Conservation (phyloP, 208 protist species). For the Crithidia mellificae region DNA sequence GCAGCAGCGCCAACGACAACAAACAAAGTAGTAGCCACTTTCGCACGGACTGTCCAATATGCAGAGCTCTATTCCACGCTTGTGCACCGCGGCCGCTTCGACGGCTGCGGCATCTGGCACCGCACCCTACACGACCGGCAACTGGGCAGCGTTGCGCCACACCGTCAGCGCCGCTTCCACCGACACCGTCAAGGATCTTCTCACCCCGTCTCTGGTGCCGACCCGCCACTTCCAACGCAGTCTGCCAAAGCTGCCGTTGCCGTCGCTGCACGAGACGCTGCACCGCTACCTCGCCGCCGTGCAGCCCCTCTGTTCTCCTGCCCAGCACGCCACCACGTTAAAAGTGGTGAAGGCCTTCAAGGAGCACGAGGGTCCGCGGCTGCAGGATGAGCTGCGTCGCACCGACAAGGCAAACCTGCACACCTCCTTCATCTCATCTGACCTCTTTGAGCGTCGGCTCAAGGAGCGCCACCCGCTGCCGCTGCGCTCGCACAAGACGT, state of each 20-base stretch:
- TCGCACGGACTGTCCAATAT: no score
- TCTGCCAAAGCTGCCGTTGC: conserved; percentile 77
- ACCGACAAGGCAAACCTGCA: conserved; percentile 84
- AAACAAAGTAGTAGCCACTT: no score
- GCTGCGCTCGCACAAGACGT: conserved; percentile 56
- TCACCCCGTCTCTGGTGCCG: conserved; percentile 40
- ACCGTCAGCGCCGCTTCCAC: conserved; percentile 7
- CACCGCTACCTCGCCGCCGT: conserved; percentile 56
- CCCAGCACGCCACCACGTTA: conserved; percentile 39
- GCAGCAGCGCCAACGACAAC: neutral
- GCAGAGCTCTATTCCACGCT: conserved; percentile 1
- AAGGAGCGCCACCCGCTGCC: conserved; percentile 64
- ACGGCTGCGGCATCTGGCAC: neutral
- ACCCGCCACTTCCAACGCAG: conserved; percentile 86
- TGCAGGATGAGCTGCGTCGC: conserved; percentile 74
- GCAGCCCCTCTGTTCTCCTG: conserved; percentile 53
- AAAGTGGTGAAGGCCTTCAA: conserved; percentile 60
- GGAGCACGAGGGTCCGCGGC: conserved; percentile 37
- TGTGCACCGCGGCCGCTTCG: conserved; percentile 8
- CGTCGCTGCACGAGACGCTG: conserved; percentile 54
- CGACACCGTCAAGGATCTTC: conserved; percentile 20
- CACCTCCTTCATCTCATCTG: conserved; percentile 85
- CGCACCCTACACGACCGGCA: conserved; percentile 19
- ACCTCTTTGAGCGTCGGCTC: conserved; percentile 73
- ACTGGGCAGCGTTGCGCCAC: conserved; percentile 38